Evolutionary conservation across 768 basidiomycete species (phyloP), one percentile per base, ranked within the genome.

Genomic region (Russula sp.): DNA sequence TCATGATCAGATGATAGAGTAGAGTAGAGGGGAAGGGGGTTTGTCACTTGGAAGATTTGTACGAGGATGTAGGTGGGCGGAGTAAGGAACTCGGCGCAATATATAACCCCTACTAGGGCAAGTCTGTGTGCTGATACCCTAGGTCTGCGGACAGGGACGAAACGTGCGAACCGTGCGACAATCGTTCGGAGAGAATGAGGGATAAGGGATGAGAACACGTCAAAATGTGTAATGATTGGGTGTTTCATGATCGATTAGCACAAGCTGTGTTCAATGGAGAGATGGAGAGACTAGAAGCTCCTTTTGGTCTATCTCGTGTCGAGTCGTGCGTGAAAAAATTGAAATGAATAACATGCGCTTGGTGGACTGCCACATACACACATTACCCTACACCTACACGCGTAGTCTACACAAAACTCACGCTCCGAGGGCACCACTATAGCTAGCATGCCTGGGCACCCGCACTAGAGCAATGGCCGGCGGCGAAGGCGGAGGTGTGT

Each of bases 281-380:
- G 38, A 52, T 42, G 64, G 49, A 36, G 50, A 5, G 38, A 26
- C 59, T 26, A 42, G 59, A 55, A 56, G 64, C 64, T 65, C 64
- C 64, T 65, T 65, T 64, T 34, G 48, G 58, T 32, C 10, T n/a
- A 42, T 49, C 46, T n/a, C n/a, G n/a, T n/a, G n/a, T n/a, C n/a
- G n/a, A n/a, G n/a, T 61, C 59, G 59, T 40, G 54, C 59, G 52
- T n/a, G 26, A 40, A 49, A 32, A 58, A 59, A 55, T 10, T 14
- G 38, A 61, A 51, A 65, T 65, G 59, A 65, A 65, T 49, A 65
- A 65, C 64, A 65, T 65, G 64, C 64, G 59, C 59, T 65, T 34
- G 55, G 49, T 61, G 59, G 36, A 65, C 64, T 46, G 60, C 64
- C 64, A 65, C 64, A 51, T 55, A 59, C 61, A 49, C 32, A 52